A percentile compares a stretch with the other conserved stretches of the same genome.
Evolutionary conservation across 768 basidiomycete species (phyloP).

Genomic region (Exidia glandulosa): DNA sequence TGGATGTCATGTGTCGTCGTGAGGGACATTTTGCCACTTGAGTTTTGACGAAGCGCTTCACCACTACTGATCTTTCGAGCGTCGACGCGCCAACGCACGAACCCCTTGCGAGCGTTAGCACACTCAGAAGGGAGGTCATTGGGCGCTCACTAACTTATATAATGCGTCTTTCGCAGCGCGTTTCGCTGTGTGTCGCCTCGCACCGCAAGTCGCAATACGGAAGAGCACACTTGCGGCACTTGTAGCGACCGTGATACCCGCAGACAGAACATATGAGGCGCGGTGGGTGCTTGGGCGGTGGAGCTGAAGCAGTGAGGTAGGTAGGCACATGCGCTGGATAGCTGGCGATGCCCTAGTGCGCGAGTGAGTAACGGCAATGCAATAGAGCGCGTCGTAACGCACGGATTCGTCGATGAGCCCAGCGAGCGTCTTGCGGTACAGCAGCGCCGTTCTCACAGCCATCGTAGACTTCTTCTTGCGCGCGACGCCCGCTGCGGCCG

Average conservation of each 20-base stretch:
- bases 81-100: too few relatives aligned
- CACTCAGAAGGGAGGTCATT: too few relatives aligned
- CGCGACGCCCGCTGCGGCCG: conserved; percentile 35
- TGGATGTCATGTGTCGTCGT: too few relatives aligned
- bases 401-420: conserved; percentile 74
- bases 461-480: conserved; percentile 72
- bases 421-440: conserved; percentile 73
- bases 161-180: conserved; percentile 66
- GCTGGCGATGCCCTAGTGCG: conserved; percentile 43
- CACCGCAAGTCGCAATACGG: conserved; percentile 68
- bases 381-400: conserved; percentile 19
- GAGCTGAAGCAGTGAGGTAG: conserved; percentile 60
- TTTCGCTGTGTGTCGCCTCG: conserved; percentile 64
- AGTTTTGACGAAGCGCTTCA: too few relatives aligned
- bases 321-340: conserved; percentile 44
- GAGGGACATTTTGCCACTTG: too few relatives aligned
- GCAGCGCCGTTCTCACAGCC: conserved; percentile 65
- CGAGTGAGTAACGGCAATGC: neutral
- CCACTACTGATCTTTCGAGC: too few relatives aligned
- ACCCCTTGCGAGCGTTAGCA: too few relatives aligned
- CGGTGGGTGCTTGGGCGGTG: conserved; percentile 50
- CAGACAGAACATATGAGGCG: conserved; percentile 76
- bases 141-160: too few relatives aligned
- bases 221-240: conserved; percentile 66
- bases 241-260: conserved; percentile 74